phyloP scores from a whole-genome alignment of 805 yeast genomes.

The Blastobotrys peoriensis region DNA sequence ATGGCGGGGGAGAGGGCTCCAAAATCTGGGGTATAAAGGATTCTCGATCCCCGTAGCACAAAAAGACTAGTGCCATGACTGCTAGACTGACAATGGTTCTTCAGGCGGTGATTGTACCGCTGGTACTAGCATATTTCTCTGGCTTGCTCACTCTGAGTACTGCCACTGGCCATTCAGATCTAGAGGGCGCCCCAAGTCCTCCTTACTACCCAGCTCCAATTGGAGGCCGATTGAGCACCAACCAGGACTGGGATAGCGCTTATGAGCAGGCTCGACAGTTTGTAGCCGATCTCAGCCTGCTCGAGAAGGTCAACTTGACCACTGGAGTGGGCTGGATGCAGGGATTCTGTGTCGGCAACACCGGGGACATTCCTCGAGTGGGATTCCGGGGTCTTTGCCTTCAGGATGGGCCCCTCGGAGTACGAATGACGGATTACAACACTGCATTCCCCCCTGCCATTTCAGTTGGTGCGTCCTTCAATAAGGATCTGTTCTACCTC shows the following conservation, averaged over 20 bases:
- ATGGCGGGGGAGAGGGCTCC: no score
- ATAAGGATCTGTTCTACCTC: conserved; percentile 41
- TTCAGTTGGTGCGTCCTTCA: conserved; percentile 54
- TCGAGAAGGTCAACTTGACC: conserved; percentile 55
- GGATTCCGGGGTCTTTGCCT: conserved; percentile 50
- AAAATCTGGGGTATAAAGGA: no score
- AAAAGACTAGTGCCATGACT: no score
- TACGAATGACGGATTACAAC: conserved; percentile 46
- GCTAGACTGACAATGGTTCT: neutral
- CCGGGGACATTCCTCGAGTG: conserved; percentile 50
- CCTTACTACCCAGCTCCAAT: conserved; percentile 17
- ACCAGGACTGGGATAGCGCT: conserved; percentile 50
- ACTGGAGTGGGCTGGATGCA: conserved; percentile 59
- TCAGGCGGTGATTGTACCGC: neutral
- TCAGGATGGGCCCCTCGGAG: conserved; percentile 59
- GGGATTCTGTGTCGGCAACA: conserved; percentile 48
- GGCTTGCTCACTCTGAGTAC: neutral
- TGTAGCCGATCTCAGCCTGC: conserved; percentile 50
- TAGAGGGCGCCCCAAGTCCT: conserved; percentile 6
- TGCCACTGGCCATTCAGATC: neutral
- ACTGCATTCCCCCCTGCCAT: conserved; percentile 53
- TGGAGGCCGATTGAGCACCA: conserved; percentile 12
- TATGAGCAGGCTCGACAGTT: conserved; percentile 48
- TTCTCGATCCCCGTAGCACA: no score
- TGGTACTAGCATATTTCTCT: neutral